Percentiles rank a stretch among this genome's conserved stretches.
Conservation (phyloP, 2,329 filamentous ascomycete species). For the Furcasterigmium sp. region DNA sequence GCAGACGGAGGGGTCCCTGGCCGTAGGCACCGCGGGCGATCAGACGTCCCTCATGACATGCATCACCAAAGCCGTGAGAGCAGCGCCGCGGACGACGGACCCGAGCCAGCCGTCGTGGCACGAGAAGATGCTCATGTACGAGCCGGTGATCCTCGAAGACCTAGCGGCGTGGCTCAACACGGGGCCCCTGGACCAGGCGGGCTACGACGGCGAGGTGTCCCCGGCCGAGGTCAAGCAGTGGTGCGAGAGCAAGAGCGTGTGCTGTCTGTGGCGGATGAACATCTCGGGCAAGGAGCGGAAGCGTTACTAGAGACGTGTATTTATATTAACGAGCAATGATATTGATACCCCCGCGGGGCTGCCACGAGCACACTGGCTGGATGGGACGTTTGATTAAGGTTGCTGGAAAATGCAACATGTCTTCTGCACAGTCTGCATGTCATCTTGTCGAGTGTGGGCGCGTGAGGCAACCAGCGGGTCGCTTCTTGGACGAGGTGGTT, state of each 20-base stretch:
- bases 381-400: too few species aligned
- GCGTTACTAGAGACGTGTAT: constrained; percentile 21
- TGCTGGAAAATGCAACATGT: too few species aligned
- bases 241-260: constrained; percentile 84
- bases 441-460: too few species aligned
- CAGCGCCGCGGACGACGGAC: constrained; percentile 43
- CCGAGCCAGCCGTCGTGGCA: constrained; percentile 64
- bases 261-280: constrained; percentile 68
- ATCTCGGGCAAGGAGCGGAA: constrained; percentile 48
- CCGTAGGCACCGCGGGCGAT: constrained; percentile 18
- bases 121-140: constrained; percentile 90
- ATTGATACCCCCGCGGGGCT: too few species aligned
- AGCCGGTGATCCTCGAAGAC: constrained; percentile 85
- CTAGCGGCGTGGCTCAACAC: constrained; percentile 77
- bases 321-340: too few species aligned
- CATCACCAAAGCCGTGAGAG: constrained; percentile 51
- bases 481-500: too few species aligned
- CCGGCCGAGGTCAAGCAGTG: constrained; percentile 71
- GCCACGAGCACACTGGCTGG: too few species aligned
- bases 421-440: too few species aligned
- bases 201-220: constrained; percentile 60
- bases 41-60: constrained; percentile 41
- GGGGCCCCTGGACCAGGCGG: constrained; percentile 56
- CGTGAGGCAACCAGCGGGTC: too few species aligned
- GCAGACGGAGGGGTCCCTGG: constrained; percentile 37